A percentile compares a stretch with the other conserved stretches of the same genome.
Conservation (phyloP, 2,329 filamentous ascomycete species). For the Colletotrichum tabaci region DNA sequence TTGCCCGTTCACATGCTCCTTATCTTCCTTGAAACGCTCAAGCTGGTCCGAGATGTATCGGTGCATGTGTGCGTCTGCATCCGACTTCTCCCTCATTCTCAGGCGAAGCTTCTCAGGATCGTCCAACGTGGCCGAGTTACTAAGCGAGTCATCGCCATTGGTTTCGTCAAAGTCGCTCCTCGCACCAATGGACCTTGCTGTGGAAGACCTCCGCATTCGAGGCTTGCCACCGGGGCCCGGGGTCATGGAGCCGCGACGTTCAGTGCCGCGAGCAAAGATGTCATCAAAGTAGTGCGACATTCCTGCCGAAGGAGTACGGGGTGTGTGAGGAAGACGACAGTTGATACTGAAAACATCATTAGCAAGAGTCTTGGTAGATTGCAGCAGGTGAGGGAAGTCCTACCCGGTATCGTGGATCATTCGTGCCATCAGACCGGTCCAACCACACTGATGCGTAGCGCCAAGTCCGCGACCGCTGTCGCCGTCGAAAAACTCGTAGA, state of each 20-base stretch:
- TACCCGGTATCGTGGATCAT: conserved; percentile 99
- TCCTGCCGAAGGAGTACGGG: conserved; percentile 85
- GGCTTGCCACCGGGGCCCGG: conserved; percentile 54
- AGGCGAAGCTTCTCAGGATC: conserved; percentile 61
- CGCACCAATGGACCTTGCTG: conserved; percentile 85
- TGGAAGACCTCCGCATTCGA: conserved; percentile 82
- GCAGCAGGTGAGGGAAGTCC: conserved; percentile 52
- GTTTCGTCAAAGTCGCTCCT: conserved; percentile 82
- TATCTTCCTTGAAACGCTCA: conserved; percentile 71
- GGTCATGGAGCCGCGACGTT: conserved; percentile 54
- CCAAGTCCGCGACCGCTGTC: conserved; percentile 91
- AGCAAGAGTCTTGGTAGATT: neutral
- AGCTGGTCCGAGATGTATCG: conserved; percentile 88
- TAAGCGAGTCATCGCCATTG: conserved; percentile 59
- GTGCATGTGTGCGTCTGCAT: conserved; percentile 80
- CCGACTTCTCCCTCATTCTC: conserved; percentile 61
- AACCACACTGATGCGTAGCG: conserved; percentile 94
- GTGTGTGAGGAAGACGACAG: conserved; percentile 93
- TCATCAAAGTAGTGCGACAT: conserved; percentile 98
- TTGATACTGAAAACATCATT: conserved; percentile 71
- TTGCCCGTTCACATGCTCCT: conserved; percentile 46
- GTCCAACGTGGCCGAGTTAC: conserved; percentile 36
- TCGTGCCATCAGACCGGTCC: conserved; percentile 95
- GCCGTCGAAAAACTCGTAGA: conserved; percentile 97
- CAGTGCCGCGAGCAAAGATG: conserved; percentile 75